Conservation (phyloP, 176 grass and related monocot species). For the Phyllostachys edulis region DNA sequence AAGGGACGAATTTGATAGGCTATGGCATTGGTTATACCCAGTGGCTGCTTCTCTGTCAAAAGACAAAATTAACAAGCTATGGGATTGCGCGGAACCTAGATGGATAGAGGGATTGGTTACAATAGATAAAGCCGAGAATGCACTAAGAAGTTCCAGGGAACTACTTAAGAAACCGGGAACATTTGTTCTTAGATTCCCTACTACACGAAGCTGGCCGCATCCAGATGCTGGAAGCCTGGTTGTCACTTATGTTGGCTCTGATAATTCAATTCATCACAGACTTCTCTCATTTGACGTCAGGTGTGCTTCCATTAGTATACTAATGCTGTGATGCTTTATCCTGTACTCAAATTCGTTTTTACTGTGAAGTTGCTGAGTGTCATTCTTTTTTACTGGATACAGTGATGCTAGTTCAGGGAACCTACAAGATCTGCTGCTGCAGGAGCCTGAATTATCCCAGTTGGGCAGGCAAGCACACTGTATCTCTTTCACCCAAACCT, state of each 20-base stretch:
- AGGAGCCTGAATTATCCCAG: conserved; percentile 72
- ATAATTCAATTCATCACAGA: conserved; percentile 65
- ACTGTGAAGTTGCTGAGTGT: not conserved
- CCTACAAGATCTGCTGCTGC: conserved; percentile 78
- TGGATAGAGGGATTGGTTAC: conserved; percentile 92
- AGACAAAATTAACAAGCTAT: conserved; percentile 65
- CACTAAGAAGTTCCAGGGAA: conserved; percentile 51
- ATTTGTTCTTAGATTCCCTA: conserved; percentile 90
- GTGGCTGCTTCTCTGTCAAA: conserved; percentile 73
- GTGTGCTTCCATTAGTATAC: conserved; percentile 19
- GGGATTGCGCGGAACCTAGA: conserved; percentile 61
- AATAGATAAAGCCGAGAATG: conserved; percentile 68
- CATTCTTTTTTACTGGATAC: conserved; percentile 25
- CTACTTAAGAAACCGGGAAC: conserved; percentile 46
- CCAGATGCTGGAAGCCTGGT: conserved; percentile 83
- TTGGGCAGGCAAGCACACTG: conserved; percentile 55
- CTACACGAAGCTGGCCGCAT: conserved; percentile 85
- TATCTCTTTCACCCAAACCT: not conserved
- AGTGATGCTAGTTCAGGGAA: conserved; percentile 46
- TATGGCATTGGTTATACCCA: conserved; percentile 95
- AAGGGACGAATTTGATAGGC: conserved; percentile 70
- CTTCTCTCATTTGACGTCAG: conserved; percentile 68
- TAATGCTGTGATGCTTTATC: not conserved
- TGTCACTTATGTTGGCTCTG: conserved; percentile 65
- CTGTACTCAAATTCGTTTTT: not conserved